Percentiles rank a stretch among this genome's conserved stretches.
Conservation (phyloP, 352 stramenopile species). For the Phytophthora tubulina region DNA sequence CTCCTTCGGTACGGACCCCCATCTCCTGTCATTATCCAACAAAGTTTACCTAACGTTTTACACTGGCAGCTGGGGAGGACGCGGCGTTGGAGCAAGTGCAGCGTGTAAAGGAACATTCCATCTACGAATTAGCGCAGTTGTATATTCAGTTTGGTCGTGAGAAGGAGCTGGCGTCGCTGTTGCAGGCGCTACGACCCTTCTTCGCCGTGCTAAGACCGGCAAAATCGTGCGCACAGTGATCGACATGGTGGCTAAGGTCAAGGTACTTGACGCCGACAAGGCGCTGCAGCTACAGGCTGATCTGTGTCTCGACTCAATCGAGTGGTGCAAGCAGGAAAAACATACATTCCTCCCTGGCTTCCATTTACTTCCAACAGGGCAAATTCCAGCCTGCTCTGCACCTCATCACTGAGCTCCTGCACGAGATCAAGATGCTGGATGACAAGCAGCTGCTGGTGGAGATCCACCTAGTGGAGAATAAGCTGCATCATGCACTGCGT, state of each 20-base stretch:
- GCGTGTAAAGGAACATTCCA: conserved; percentile 95
- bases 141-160: conserved; percentile 91
- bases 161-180: conserved; percentile 88
- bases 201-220: conserved; percentile 96
- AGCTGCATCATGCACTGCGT: conserved; percentile 97
- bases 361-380: conserved; percentile 90
- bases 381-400: conserved; percentile 94
- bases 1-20: conserved; percentile 43
- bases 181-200: conserved; percentile 92
- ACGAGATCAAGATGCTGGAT: conserved; percentile 99
- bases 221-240: conserved; percentile 99
- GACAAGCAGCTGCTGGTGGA: conserved; percentile 99
- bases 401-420: conserved; percentile 94
- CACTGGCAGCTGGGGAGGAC: conserved; percentile 48
- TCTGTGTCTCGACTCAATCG: conserved; percentile 96
- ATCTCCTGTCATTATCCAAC: too few species aligned
- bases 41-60: too few species aligned
- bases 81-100: conserved; percentile 78
- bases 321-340: conserved; percentile 94
- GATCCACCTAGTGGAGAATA: conserved; percentile 98
- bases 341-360: conserved; percentile 97
- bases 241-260: conserved; percentile 96
- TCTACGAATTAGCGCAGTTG: conserved; percentile 95
- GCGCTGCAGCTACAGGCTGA: conserved; percentile 95
- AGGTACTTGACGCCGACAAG: conserved; percentile 87